These are phyloP conservation scores for Pythium biforme DNA, from an alignment of 352 stramenopile species.

Conservation along the genomic window DNA sequence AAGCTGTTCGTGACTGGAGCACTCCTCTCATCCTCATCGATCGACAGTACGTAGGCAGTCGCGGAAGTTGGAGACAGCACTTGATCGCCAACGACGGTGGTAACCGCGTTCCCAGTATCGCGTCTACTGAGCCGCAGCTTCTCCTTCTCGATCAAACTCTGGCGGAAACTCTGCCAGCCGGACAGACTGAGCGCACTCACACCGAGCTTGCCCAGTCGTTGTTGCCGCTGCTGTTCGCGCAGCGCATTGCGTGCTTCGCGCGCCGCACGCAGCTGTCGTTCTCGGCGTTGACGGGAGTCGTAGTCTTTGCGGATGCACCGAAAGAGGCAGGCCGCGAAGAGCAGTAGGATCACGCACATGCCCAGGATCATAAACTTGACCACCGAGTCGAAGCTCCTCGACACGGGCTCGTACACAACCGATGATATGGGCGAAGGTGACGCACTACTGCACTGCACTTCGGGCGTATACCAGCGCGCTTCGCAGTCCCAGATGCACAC, in stretches of 20 bases:
- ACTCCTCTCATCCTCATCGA: background rate
- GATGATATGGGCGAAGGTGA: background rate
- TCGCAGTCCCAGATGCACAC: slow-evolving; percentile 23
- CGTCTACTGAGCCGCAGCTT: background rate
- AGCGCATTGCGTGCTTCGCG: slow-evolving; percentile 1
- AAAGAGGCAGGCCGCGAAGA: slow-evolving; percentile 19
- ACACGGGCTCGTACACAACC: background rate
- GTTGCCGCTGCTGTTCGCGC: slow-evolving; percentile 4
- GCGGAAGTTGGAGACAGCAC: background rate
- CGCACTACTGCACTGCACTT: background rate
- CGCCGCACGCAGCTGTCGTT: background rate
- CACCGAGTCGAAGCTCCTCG: slow-evolving; percentile 5
- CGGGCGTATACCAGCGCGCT: background rate
- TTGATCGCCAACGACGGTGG: background rate
- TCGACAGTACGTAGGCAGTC: slow-evolving; percentile 11
- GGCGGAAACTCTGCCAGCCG: slow-evolving; percentile 17
- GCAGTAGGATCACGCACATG: slow-evolving; percentile 14
- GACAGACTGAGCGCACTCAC: slow-evolving; percentile 19
- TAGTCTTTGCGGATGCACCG: slow-evolving; percentile 23
- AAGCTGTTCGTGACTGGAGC: background rate
- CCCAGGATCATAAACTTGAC: slow-evolving; percentile 19
- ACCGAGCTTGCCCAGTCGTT: slow-evolving; percentile 6
- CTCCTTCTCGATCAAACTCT: slow-evolving; percentile 27
- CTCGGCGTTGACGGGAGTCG: slow-evolving; percentile 3
- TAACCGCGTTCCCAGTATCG: background rate